These are phyloP conservation scores for Penicillium brasilianum DNA, from an alignment of 2,329 filamentous ascomycete genomes.

Conservation along the genomic window DNA sequence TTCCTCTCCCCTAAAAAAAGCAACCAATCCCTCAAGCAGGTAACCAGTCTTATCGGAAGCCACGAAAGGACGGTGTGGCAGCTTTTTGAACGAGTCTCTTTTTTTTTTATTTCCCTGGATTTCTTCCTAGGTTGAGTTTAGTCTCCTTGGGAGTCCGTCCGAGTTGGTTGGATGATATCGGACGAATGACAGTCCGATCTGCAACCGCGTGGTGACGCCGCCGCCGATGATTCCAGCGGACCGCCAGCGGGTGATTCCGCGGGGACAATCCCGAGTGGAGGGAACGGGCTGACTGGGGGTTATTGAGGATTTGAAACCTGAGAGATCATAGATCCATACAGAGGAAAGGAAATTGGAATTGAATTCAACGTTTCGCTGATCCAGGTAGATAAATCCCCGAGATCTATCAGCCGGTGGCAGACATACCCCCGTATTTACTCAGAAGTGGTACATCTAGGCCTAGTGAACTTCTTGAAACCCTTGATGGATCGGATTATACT, in stretches of 20 bases:
- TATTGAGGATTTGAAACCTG: too few species aligned
- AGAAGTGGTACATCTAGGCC: background rate
- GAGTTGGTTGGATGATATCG: background rate
- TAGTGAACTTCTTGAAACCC: background rate
- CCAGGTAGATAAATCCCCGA: background rate
- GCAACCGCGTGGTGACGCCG: conserved; percentile 28
- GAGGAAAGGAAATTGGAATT: background rate
- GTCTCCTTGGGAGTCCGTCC: background rate
- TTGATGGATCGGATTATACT: background rate
- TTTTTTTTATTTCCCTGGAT: background rate
- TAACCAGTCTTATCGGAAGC: background rate
- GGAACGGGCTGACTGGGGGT: too few species aligned
- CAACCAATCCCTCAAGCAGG: background rate
- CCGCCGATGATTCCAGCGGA: conserved; percentile 11
- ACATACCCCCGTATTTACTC: too few species aligned
- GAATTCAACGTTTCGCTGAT: background rate
- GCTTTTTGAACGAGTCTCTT: conserved; percentile 2
- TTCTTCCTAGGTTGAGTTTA: background rate
- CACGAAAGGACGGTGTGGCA: conserved; percentile 28
- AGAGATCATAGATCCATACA: too few species aligned
- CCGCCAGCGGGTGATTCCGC: conserved; percentile 2
- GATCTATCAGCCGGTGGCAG: background rate
- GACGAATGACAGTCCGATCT: conserved; percentile 33
- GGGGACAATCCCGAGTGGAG: background rate
- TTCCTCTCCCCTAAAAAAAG: background rate